Evolutionary conservation across 1,139 yeast species (phyloP), one percentile per base, ranked within the genome.

Genomic region (Suhomyces anneliseae): DNA sequence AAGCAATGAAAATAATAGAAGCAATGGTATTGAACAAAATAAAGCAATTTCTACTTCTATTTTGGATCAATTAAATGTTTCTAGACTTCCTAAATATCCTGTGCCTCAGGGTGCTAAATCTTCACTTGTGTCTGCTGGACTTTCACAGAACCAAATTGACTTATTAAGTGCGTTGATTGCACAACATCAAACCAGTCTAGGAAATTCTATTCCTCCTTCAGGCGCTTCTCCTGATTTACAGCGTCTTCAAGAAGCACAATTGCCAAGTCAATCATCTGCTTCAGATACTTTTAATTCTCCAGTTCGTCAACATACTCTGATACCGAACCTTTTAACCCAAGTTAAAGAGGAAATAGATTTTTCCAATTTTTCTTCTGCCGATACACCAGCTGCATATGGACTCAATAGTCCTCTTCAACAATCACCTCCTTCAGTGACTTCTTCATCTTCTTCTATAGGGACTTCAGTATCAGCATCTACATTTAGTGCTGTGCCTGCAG

Each of bases 101-200:
- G 88, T 86, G 3, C 93, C 93, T 1, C 83, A 83, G 6, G 89
- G 89, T 5, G 92, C 90, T 1, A 78, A 82, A 52, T 68, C 72
- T 19, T 79, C 89, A 0, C 64, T 86, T 41, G 77, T 76, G 14
- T 78, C 81, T 19, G 88, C 85, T 1, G 93, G 93, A 0, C 71
- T 85, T 41, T 72, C 82, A 7, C 81, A 76, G 51, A 82, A 81
- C 39, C 92, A 86, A 61, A 85, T 86, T 19, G 90, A 85, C 58
- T 81, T 88, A 4, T 69, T 86, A 38, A 82, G 88, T 26, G 88
- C 89, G 0, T 69, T 86, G 46, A 81, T 85, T 36, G 92, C 90
- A 0, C 87, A 83, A 56, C 87, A 85, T 61, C 87, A 83, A 60
- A 60, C 66, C 6, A 60, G 58, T 34, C 54, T 62, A 40, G 67